These are phyloP conservation scores for Pneumocystis canis DNA, from an alignment of 1,139 yeast species.

Conservation along the genomic window DNA sequence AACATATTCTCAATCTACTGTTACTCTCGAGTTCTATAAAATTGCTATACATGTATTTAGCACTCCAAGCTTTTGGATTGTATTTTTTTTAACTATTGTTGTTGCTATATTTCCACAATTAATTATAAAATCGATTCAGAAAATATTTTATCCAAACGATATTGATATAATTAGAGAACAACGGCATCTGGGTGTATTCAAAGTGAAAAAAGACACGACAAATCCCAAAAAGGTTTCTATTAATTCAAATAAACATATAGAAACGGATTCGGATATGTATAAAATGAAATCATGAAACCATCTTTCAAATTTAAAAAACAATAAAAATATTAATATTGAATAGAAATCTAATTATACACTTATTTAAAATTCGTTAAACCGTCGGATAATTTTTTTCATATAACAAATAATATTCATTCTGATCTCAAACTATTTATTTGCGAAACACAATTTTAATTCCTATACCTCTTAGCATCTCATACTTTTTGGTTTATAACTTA, in stretches of 20 bases:
- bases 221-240: neutral
- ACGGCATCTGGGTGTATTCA: constrained; percentile 17
- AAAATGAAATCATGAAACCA: neutral
- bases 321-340: neutral
- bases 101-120: constrained; percentile 69
- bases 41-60: constrained; percentile 67
- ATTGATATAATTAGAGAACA: constrained; percentile 74
- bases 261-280: neutral
- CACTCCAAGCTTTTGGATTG: constrained; percentile 65
- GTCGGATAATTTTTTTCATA: neutral
- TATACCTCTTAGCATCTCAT: neutral
- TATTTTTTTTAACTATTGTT: constrained; percentile 53
- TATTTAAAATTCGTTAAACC: neutral
- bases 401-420: neutral
- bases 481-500: neutral
- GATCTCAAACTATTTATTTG: neutral
- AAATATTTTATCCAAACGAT: constrained; percentile 57
- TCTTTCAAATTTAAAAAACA: neutral
- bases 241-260: neutral
- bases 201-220: constrained; percentile 5
- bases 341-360: neutral
- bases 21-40: constrained; percentile 57
- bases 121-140: constrained; percentile 46
- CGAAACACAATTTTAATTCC: neutral
- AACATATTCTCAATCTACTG: constrained; percentile 54